Percentiles rank a stretch among this genome's conserved stretches.
phyloP scores from a whole-genome alignment of 1,284 basidiomycete species.

The Marasmius sp. region DNA sequence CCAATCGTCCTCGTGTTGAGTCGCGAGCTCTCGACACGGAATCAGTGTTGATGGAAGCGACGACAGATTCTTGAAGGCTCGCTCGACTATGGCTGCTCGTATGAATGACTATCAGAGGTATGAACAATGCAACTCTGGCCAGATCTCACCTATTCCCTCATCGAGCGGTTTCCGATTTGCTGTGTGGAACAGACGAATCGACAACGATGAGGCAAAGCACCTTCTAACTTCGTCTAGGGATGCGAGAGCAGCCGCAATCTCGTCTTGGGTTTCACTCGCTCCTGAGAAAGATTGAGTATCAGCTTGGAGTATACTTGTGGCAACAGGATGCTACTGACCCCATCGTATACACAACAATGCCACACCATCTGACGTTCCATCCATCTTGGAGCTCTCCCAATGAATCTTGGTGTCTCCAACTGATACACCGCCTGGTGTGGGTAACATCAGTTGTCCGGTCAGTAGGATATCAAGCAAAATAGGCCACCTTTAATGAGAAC shows the following conservation, averaged over 20 bases:
- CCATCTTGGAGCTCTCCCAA: slow-evolving; percentile 36
- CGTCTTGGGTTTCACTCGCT: neutral
- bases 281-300: neutral
- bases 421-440: slow-evolving; percentile 19
- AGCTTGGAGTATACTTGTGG: neutral
- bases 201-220: neutral
- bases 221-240: neutral
- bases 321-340: neutral
- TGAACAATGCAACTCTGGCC: neutral
- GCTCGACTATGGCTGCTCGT: slow-evolving; percentile 11
- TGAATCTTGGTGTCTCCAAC: slow-evolving; percentile 27
- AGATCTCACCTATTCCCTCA: neutral
- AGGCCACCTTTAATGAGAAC: slow-evolving; percentile 41
- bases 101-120: neutral
- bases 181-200: neutral
- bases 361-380: neutral
- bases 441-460: neutral
- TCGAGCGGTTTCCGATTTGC: neutral
- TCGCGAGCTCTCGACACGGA: slow-evolving; percentile 53
- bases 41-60: slow-evolving; percentile 50
- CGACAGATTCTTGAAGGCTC: slow-evolving; percentile 19
- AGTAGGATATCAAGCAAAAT: neutral
- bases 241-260: neutral
- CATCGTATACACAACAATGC: slow-evolving; percentile 5
- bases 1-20: slow-evolving; percentile 46